These are phyloP conservation scores for Obba rivulosa DNA, from an alignment of 768 basidiomycete genomes.

Conservation along the genomic window DNA sequence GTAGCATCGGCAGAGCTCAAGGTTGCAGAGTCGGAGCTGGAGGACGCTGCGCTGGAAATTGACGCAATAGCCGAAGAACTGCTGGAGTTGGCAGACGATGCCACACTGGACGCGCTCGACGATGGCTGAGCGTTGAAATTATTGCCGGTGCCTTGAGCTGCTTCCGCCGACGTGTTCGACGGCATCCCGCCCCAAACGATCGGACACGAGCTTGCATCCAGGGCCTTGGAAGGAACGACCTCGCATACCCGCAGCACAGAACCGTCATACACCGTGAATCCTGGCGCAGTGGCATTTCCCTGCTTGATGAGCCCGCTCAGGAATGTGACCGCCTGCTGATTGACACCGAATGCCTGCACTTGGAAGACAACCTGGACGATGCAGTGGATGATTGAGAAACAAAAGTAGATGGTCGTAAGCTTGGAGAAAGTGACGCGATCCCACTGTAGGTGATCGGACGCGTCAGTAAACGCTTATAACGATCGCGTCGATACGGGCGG, in stretches of 20 bases:
- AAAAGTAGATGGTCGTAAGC: constrained; percentile 59
- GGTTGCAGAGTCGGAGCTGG: background rate
- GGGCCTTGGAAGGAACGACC: constrained; percentile 35
- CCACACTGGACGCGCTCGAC: constrained; percentile 3
- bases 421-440: constrained; percentile 64
- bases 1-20: background rate
- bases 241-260: constrained; percentile 55
- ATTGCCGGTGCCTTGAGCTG: constrained; percentile 8
- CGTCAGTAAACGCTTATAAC: background rate
- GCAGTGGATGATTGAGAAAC: constrained; percentile 64
- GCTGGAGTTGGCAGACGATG: constrained; percentile 2
- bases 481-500: background rate
- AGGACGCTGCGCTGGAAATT: background rate
- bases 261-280: constrained; percentile 46
- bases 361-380: constrained; percentile 65
- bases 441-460: constrained; percentile 41
- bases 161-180: constrained; percentile 11
- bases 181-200: constrained; percentile 45
- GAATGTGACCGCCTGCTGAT: constrained; percentile 50
- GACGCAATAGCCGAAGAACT: constrained; percentile 1
- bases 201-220: constrained; percentile 35
- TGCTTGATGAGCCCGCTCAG: constrained; percentile 45
- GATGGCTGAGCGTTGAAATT: constrained; percentile 3
- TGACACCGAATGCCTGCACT: constrained; percentile 59
- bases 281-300: constrained; percentile 41